Conservation (phyloP, 202 grass and related monocot genomes). For the Schoenoplectus triqueter region DNA sequence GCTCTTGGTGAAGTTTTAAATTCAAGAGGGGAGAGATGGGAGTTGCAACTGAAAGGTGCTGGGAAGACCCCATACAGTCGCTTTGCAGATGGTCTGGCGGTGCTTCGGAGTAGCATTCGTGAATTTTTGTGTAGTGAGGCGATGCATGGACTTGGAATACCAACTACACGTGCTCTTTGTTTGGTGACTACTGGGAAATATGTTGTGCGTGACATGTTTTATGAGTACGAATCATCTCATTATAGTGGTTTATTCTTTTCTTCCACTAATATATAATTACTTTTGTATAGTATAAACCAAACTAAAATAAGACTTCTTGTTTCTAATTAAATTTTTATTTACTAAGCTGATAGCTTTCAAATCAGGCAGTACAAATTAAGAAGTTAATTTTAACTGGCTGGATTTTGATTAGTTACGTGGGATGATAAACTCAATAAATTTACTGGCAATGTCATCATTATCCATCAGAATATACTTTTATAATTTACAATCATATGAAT, state of each 20-base stretch:
- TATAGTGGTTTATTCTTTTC: not conserved
- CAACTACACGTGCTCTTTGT: constrained; percentile 90
- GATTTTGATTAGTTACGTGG: not conserved
- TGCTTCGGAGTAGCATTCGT: constrained; percentile 87
- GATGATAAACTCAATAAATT: not conserved
- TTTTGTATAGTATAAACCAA: not conserved
- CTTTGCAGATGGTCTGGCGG: constrained; percentile 94
- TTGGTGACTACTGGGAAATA: constrained; percentile 89
- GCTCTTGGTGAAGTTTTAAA: constrained; percentile 86
- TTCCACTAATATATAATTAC: not conserved
- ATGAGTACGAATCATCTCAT: constrained; percentile 70
- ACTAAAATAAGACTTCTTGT: not conserved
- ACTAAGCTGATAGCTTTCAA: not conserved
- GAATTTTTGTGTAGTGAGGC: constrained; percentile 98
- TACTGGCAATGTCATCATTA: not conserved
- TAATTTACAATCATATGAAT: not conserved
- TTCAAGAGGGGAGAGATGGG: constrained; percentile 81
- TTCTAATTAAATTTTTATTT: not conserved
- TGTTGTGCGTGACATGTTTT: constrained; percentile 95
- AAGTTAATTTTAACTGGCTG: not conserved
- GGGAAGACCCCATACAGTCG: constrained; percentile 95
- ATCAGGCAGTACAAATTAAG: constrained; percentile 9
- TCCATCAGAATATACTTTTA: not conserved
- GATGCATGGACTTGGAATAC: constrained; percentile 92
- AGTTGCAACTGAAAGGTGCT: constrained; percentile 94